Evolutionary conservation across 1,139 yeast species (phyloP), one percentile per base, ranked within the genome.

Genomic region (Yamadazyma triangularis): DNA sequence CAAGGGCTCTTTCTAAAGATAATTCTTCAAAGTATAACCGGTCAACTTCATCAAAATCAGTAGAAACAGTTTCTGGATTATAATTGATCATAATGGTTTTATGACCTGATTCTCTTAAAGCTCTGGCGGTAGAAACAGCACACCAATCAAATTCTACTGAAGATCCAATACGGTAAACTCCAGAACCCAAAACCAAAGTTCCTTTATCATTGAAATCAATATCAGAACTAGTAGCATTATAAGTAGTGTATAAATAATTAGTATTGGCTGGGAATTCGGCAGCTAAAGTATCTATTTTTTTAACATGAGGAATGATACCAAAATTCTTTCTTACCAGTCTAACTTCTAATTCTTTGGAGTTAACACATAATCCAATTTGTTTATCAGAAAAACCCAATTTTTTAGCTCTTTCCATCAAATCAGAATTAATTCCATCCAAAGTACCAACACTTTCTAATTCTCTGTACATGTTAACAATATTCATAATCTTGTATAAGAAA

Each of bases 81-180:
- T 91, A 91, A 68, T 91, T 91, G 54, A 91, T 77, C 98, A 91
- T 91, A 43, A 91, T 79, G 28, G 98, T 91, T 64, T 83, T 86
- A 57, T 78, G 80, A 41, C 95, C 95, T 36, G 81, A 72, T 36
- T 78, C 82, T 62, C 98, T 80, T 51, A 91, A 76, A 27, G 97
- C 88, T 57, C 97, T 81, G 34, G 95, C 96, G 36, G 98, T 84
- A 39, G 94, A 78, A 40, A 91, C 98, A 30, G 97, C 98, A 73
- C 98, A 91, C 98, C 98, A 91, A 64, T 91, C 98, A 50, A 91
- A 91, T 65, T 91, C 98, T 38, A 91, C 98, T 15, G 97, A 89
- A 4, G 97, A 89, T 38, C 98, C 98, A 56, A 91, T 91, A 64
- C 98, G 79, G 74, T 91, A 91, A 33, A 91, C 98, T 67, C 98